Evolutionary conservation across 2,329 filamentous ascomycete species (phyloP).

Genomic region (Paecilomyces dactylethromorphus): DNA sequence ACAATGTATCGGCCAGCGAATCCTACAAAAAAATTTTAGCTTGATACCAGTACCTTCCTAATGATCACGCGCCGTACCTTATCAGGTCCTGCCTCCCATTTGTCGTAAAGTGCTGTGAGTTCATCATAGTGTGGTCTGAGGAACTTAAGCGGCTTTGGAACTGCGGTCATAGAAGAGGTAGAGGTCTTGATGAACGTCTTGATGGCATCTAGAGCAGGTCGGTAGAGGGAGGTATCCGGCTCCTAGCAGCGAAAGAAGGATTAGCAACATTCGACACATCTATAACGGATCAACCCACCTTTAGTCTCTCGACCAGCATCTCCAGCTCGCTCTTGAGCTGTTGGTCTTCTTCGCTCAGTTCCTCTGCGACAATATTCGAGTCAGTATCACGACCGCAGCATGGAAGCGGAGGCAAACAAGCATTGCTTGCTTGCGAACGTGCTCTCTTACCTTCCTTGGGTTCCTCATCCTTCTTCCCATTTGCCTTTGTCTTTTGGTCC

Average conservation of each 20-base stretch:
- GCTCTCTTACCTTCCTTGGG: slow-evolving; percentile 49
- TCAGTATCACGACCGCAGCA: slow-evolving; percentile 24
- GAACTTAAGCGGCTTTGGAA: slow-evolving; percentile 97
- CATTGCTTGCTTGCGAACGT: slow-evolving; percentile 1
- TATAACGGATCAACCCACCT: slow-evolving; percentile 50
- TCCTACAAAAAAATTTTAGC: slow-evolving; percentile 36
- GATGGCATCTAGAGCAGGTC: slow-evolving; percentile 88
- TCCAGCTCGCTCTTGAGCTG: slow-evolving; percentile 97
- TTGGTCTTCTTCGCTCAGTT: slow-evolving; percentile 95
- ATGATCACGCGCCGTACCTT: slow-evolving; percentile 53
- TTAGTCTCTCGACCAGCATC: slow-evolving; percentile 93
- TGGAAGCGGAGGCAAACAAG: not conserved
- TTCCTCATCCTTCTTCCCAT: slow-evolving; percentile 69
- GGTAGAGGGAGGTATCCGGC: slow-evolving; percentile 79
- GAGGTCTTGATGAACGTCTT: slow-evolving; percentile 99
- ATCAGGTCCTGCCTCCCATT: slow-evolving; percentile 77
- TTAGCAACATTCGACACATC: slow-evolving; percentile 17
- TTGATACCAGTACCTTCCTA: not conserved
- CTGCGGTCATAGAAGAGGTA: slow-evolving; percentile 98
- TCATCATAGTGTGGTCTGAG: slow-evolving; percentile 92
- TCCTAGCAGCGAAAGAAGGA: slow-evolving; percentile 51
- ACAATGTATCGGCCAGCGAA: slow-evolving; percentile 87
- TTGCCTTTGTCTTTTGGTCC: slow-evolving; percentile 63
- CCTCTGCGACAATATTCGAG: slow-evolving; percentile 54
- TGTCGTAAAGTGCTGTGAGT: slow-evolving; percentile 78